A percentile compares a stretch with the other conserved stretches of the same genome.
These are phyloP conservation scores for Persicaria tinctoria DNA, from an alignment of 148 eudicot genomes.

Conservation along the genomic window DNA sequence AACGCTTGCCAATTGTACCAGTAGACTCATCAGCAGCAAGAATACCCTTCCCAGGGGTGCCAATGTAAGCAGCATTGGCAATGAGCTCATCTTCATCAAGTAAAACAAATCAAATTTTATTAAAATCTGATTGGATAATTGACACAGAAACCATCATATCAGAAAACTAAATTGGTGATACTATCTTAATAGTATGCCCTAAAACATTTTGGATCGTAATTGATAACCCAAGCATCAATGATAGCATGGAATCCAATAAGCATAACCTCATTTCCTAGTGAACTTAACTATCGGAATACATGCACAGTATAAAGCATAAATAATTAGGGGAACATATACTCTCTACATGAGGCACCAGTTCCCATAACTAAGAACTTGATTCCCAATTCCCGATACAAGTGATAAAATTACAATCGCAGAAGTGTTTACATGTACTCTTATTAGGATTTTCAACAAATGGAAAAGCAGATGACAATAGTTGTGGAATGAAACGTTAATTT, in stretches of 20 bases:
- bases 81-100: constrained; percentile 19
- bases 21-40: constrained; percentile 97
- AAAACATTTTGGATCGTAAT: background rate
- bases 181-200: background rate
- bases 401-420: background rate
- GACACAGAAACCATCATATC: background rate
- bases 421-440: background rate
- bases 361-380: background rate
- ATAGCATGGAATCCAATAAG: background rate
- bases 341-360: background rate
- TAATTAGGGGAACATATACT: background rate
- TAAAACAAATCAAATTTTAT: constrained; percentile 4
- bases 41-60: constrained; percentile 98
- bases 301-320: background rate
- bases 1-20: constrained; percentile 92
- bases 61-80: constrained; percentile 24
- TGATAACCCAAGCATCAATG: background rate
- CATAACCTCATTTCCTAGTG: background rate
- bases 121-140: background rate
- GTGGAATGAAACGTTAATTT: background rate
- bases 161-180: background rate
- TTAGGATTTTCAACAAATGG: background rate
- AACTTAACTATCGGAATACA: background rate
- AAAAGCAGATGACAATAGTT: background rate
- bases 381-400: background rate